A percentile compares a stretch with the other conserved stretches of the same genome.
phyloP scores from a whole-genome alignment of 768 basidiomycete genomes.

The Sutorius australiensis region DNA sequence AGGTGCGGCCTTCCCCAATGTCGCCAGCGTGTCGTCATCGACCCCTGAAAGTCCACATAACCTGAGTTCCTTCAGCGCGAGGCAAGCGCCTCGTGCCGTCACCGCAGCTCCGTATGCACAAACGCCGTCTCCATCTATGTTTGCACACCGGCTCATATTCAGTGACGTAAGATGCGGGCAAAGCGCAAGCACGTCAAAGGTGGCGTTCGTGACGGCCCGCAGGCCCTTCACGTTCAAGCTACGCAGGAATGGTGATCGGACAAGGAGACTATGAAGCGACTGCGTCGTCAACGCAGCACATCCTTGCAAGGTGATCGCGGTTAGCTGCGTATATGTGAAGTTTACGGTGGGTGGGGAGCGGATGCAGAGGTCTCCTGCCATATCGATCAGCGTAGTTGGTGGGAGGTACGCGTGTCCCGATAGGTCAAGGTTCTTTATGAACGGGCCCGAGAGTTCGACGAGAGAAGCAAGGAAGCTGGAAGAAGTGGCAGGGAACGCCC shows the following conservation, averaged over 20 bases:
- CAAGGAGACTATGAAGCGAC: slow-evolving; percentile 66
- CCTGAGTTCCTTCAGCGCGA: slow-evolving; percentile 59
- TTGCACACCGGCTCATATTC: slow-evolving; percentile 68
- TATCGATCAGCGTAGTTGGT: slow-evolving; percentile 45
- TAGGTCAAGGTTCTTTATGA: slow-evolving; percentile 59
- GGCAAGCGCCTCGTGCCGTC: slow-evolving; percentile 41
- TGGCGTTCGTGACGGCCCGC: slow-evolving; percentile 64
- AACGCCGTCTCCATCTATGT: slow-evolving; percentile 65
- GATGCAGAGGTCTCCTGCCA: slow-evolving; percentile 54
- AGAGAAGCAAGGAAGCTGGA: slow-evolving; percentile 50
- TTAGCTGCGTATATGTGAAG: slow-evolving; percentile 61
- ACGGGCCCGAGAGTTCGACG: slow-evolving; percentile 54
- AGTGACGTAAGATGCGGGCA: slow-evolving; percentile 56
- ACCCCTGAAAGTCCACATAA: slow-evolving; percentile 64
- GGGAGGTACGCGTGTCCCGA: slow-evolving; percentile 55
- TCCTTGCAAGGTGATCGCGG: slow-evolving; percentile 65
- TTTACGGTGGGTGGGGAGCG: slow-evolving; percentile 27
- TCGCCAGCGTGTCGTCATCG: slow-evolving; percentile 57
- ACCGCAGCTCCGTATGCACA: slow-evolving; percentile 43
- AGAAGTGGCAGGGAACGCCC: slow-evolving; percentile 56
- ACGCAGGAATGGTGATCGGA: slow-evolving; percentile 57
- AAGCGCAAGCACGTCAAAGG: slow-evolving; percentile 62
- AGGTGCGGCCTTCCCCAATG: slow-evolving; percentile 65
- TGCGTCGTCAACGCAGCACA: slow-evolving; percentile 62
- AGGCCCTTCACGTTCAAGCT: slow-evolving; percentile 66